Evolutionary conservation across 1,284 basidiomycete species (phyloP), one percentile per base, ranked within the genome.

Genomic region (Retiboletus flavoniger): DNA sequence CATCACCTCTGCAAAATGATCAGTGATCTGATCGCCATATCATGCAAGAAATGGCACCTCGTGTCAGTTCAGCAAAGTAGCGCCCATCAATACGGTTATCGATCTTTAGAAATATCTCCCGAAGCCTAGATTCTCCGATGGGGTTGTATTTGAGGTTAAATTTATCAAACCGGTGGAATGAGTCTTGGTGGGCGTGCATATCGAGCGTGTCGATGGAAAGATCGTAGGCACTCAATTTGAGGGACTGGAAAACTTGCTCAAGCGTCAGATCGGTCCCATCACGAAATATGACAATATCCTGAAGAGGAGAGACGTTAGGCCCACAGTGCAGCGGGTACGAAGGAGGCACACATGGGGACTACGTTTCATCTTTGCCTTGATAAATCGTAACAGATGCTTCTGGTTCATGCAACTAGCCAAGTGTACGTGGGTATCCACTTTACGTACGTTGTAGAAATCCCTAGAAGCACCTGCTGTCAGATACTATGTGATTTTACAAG

Each of bases 361-460:
- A 26, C 84, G 83, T 73, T 93, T 94, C 89, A 95, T 93, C 74
- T 99, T 98, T 42, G 89, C 87, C 73, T 99, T 99, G 79, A 99
- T 99, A 75, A 99, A 99, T 6, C 97, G 94, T 24, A 99, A 77
- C n/a, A 99, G 76, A 75, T 99, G 97, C 74, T 99, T 99, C 72
- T 99, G 97, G 72, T 99, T 99, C 96, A 99, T 98, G 71, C 91
- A 91, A 51, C 95, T 97, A 10, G 95, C 97, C 72, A 99, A 94
- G 68, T 99, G 97, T 19, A 99, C 93, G 73, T 99, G 96, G 9
- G 97, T 99, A 70, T 98, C 96, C 56, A 99, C 94, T 71, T 99
- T 99, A 45, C 96, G 88, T 39, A 95, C 82, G 68, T 99, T 99
- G 77, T 99, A 99, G 66, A 99, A 98, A 74, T 99, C 97, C 62